Conservation (phyloP, 768 basidiomycete genomes). For the Agaricus subrufescens region DNA sequence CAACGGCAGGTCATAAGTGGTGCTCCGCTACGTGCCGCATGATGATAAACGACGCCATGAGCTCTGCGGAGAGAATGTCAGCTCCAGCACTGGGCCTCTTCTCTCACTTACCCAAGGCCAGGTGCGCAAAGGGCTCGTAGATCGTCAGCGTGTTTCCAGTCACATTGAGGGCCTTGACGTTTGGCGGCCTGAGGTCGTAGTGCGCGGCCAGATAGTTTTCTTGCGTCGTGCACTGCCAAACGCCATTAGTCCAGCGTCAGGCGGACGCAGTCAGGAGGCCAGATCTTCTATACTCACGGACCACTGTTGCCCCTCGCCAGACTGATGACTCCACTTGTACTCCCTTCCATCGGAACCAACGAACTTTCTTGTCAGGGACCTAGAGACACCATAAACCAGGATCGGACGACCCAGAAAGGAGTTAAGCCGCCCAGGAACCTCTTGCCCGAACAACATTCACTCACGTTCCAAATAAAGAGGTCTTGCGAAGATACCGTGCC, state of each 20-base stretch:
- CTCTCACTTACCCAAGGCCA: conserved; percentile 45
- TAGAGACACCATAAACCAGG: conserved; percentile 19
- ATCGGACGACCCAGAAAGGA: neutral
- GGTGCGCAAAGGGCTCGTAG: conserved; percentile 46
- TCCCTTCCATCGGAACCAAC: conserved; percentile 63
- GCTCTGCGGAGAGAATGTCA: conserved; percentile 32
- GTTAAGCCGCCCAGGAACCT: neutral
- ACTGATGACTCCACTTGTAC: conserved; percentile 62
- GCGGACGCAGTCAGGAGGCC: neutral
- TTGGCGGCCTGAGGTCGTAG: conserved; percentile 54
- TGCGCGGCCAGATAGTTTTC: conserved; percentile 54
- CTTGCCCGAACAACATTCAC: conserved; percentile 17
- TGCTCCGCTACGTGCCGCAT: conserved; percentile 60
- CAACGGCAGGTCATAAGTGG: conserved; percentile 22
- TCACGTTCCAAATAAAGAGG: conserved; percentile 62
- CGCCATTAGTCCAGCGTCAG: neutral
- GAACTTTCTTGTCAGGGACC: conserved; percentile 68
- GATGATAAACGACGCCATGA: conserved; percentile 54
- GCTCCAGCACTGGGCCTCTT: neutral
- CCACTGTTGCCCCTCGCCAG: conserved; percentile 64
- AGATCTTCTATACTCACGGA: conserved; percentile 43
- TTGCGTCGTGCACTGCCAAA: conserved; percentile 45
- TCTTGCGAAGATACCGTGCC: conserved; percentile 59
- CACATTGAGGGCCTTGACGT: conserved; percentile 50
- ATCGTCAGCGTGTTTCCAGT: conserved; percentile 63